A percentile compares a stretch with the other conserved stretches of the same genome.
These are phyloP conservation scores for Trichoderma sp. DNA, from an alignment of 2,329 filamentous ascomycete genomes.

Conservation along the genomic window DNA sequence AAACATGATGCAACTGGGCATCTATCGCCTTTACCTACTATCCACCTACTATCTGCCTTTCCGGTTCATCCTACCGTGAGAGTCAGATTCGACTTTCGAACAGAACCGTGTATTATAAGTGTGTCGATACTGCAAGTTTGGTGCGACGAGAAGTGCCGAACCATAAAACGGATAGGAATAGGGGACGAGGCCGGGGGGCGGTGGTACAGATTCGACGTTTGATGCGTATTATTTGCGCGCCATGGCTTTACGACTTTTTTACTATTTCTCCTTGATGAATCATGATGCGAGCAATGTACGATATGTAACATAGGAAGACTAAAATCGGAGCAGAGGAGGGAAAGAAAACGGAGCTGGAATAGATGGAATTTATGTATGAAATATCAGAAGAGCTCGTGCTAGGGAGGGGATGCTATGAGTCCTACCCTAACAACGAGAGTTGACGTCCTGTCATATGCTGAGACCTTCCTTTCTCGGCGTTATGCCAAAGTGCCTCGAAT, in stretches of 20 bases:
- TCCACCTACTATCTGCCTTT: neutral
- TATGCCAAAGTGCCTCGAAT: too few species aligned
- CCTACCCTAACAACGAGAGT: too few species aligned
- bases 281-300: slow-evolving; percentile 13
- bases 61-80: neutral
- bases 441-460: too few species aligned
- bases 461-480: too few species aligned
- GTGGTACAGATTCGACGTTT: neutral
- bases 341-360: neutral
- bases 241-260: neutral
- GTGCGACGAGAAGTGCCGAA: neutral
- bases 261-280: neutral
- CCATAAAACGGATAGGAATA: neutral
- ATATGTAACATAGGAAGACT: neutral
- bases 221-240: slow-evolving; percentile 6
- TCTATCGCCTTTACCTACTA: neutral
- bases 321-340: neutral
- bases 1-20: slow-evolving; percentile 11
- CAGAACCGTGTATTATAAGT: slow-evolving; percentile 8
- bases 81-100: neutral
- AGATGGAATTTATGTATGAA: neutral
- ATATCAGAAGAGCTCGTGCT: neutral
- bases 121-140: neutral
- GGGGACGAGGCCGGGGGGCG: neutral
- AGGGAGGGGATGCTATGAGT: too few species aligned